phyloP scores from a whole-genome alignment of 257 asterid genomes.

The Rauvolfia tetraphylla region DNA sequence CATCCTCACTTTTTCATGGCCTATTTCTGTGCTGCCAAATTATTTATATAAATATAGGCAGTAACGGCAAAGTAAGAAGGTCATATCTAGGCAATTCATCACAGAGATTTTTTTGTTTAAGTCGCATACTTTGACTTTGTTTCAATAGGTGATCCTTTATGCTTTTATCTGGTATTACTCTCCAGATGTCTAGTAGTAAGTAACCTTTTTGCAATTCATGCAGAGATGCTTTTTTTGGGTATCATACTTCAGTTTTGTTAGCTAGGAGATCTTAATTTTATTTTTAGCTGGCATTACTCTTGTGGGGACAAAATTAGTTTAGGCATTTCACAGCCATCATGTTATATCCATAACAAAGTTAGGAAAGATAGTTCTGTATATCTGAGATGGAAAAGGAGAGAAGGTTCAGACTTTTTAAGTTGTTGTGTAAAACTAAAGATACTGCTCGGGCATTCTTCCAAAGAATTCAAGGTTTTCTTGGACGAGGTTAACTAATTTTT shows the following conservation, averaged over 20 bases:
- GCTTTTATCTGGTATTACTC: background rate
- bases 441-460: background rate
- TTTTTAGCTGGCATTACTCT: background rate
- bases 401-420: background rate
- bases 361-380: background rate
- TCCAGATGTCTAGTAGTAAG: too few relatives aligned
- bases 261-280: background rate
- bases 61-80: background rate
- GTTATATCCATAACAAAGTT: background rate
- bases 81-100: background rate
- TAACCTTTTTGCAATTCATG: background rate
- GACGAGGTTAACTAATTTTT: background rate
- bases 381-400: background rate
- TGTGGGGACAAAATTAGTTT: background rate
- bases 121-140: background rate
- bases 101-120: background rate
- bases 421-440: background rate
- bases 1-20: background rate
- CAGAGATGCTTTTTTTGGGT: background rate
- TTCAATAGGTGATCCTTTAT: background rate
- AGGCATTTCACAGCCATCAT: background rate
- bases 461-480: background rate
- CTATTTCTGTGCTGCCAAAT: background rate
- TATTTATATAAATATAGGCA: background rate
- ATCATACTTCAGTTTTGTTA: background rate